Conservation (phyloP, 2,329 filamentous ascomycete genomes). For the Alternaria sp. region DNA sequence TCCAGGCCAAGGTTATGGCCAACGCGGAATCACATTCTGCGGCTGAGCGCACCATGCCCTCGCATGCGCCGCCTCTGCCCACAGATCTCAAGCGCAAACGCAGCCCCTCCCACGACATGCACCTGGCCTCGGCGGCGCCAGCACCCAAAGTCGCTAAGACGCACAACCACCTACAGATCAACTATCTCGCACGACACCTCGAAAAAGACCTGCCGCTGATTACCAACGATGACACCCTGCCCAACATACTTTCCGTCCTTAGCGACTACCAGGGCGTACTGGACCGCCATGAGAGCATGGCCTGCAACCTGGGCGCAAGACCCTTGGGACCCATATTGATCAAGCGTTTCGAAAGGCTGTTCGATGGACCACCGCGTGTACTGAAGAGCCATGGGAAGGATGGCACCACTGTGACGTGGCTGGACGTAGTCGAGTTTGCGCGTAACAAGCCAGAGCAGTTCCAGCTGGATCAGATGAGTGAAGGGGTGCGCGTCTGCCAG, state of each 20-base stretch:
- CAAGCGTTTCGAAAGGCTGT: constrained; percentile 84
- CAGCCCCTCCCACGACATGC: constrained; percentile 53
- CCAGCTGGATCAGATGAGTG: constrained; percentile 71
- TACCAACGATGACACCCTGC: constrained; percentile 73
- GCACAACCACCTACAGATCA: constrained; percentile 70
- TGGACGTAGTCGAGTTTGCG: constrained; percentile 86
- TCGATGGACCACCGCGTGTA: constrained; percentile 79
- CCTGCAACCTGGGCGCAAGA: constrained; percentile 83
- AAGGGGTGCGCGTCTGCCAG: constrained; percentile 76
- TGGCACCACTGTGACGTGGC: constrained; percentile 74
- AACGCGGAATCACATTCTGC: constrained; percentile 33
- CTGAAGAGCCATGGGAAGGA: constrained; percentile 69
- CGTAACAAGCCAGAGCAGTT: constrained; percentile 82
- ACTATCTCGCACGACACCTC: constrained; percentile 71
- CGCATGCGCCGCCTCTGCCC: constrained; percentile 28
- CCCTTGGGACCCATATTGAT: constrained; percentile 83
- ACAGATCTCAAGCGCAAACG: constrained; percentile 59
- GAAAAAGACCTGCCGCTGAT: constrained; percentile 69
- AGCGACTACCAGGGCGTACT: constrained; percentile 85
- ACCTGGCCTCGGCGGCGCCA: constrained; percentile 44
- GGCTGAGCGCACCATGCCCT: constrained; percentile 34
- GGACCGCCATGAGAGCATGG: constrained; percentile 85
- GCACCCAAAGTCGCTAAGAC: constrained; percentile 64
- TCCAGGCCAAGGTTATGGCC: constrained; percentile 37
- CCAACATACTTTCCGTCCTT: constrained; percentile 75